Evolutionary conservation across 352 stramenopile species (phyloP), one percentile per base, ranked within the genome.

Genomic region (Lagenidium giganteum): DNA sequence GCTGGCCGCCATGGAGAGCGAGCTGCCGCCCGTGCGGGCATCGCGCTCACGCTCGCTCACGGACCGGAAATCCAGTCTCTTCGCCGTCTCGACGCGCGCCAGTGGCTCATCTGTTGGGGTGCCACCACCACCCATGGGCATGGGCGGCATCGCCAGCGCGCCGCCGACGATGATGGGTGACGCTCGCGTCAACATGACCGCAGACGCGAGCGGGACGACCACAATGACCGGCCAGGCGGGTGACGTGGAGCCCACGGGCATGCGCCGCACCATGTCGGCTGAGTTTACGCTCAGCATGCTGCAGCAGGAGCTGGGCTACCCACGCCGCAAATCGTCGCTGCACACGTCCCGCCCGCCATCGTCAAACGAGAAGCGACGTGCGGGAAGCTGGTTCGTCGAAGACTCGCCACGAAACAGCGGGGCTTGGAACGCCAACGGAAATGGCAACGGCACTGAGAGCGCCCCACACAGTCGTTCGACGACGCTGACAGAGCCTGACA

Each of bases 261-360:
- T 64, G 17, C 68, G 73, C 3, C 73, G 76, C 30, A 62, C 72
- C 24, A 72, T 84, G 47, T 87, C 71, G 44, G 77, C 70, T 17
- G 73, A 79, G 32, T 61, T 64, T 20, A 64, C 57, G 11, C 54
- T 79, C 20, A 88, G 76, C 47, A 56, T 88, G 22, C 42, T 89
- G 26, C 76, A 89, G 32, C 50, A 85, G 34, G 76, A 89, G 52
- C 76, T 89, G 16, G 76, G 76, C n/a, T 89, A 89, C 51, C 73
- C 76, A 12, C 64, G 49, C 14, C 55, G 55, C 37, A 55, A 67
- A 47, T 31, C 47, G 9, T 51, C 61, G 8, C 43, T 59, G 39
- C 23, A 20, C 13, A 41, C 28, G 8, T 48, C 42, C 7, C 27
- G 42, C 0, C 36, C n/a, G n/a, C n/a, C n/a, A n/a, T n/a, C n/a